A percentile compares a stretch with the other conserved stretches of the same genome.
These are phyloP conservation scores for Phellinidium pouzarii DNA, from an alignment of 1,284 basidiomycete species.

Conservation along the genomic window DNA sequence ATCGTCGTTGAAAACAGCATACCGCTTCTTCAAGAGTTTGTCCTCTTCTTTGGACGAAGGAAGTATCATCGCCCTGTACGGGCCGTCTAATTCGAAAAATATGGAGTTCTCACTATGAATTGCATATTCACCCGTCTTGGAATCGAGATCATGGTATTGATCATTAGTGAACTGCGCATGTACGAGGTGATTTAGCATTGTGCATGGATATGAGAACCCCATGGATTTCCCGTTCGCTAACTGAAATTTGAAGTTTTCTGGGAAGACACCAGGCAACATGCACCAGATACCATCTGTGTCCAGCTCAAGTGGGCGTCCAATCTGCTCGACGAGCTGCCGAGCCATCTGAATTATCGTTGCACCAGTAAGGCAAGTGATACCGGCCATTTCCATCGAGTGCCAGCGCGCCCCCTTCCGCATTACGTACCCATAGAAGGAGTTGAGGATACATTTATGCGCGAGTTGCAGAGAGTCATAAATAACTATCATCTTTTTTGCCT, in stretches of 20 bases:
- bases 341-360: conserved; percentile 99
- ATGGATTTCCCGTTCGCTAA: conserved; percentile 85
- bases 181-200: conserved; percentile 99
- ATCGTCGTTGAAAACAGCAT: conserved; percentile 99
- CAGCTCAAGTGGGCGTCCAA: conserved; percentile 93
- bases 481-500: conserved; percentile 99
- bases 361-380: conserved; percentile 98
- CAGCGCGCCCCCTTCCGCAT: conserved; percentile 99
- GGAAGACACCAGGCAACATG: conserved; percentile 97
- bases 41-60: conserved; percentile 99
- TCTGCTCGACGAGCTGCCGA: conserved; percentile 94
- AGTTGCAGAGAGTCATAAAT: conserved; percentile 99
- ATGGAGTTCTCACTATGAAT: conserved; percentile 98
- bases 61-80: conserved; percentile 98
- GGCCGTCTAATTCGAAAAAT: conserved; percentile 99
- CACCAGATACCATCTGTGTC: conserved; percentile 99
- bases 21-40: conserved; percentile 97
- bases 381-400: conserved; percentile 99
- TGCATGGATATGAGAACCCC: conserved; percentile 95
- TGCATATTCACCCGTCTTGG: conserved; percentile 76
- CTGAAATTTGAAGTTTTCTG: conserved; percentile 97
- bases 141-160: conserved; percentile 93
- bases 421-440: conserved; percentile 99
- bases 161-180: conserved; percentile 95
- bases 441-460: conserved; percentile 99